A percentile compares a stretch with the other conserved stretches of the same genome.
phyloP scores from a whole-genome alignment of 2,329 filamentous ascomycete genomes.

The Cordyceps tenuipes region DNA sequence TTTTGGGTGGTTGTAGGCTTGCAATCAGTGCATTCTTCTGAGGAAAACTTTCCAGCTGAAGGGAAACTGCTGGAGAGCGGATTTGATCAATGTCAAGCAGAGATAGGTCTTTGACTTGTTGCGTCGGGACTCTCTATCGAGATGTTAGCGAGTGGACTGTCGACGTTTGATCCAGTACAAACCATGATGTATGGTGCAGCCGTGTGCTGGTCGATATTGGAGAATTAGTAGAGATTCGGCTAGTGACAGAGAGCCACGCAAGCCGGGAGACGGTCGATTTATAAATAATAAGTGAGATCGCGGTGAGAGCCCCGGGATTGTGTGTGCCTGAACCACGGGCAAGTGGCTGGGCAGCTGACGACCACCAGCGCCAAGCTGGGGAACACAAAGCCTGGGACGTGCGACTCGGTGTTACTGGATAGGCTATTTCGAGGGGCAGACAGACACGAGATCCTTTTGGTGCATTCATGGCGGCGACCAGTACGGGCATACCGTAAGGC shows the following conservation, averaged over 20 bases:
- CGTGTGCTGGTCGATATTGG: background rate
- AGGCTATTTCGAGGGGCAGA: constrained; percentile 7
- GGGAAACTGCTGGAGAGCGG: background rate
- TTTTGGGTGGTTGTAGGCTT: constrained; percentile 36
- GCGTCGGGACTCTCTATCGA: background rate
- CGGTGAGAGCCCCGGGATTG: background rate
- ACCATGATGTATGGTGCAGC: background rate
- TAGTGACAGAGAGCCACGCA: background rate
- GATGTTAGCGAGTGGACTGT: background rate
- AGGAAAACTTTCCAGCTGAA: background rate
- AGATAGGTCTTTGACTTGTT: background rate
- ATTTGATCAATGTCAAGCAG: background rate
- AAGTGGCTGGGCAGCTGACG: constrained; percentile 11
- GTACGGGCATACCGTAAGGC: constrained; percentile 11
- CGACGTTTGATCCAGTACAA: background rate
- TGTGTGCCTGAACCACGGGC: background rate
- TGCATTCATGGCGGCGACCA: background rate
- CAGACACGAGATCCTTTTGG: constrained; percentile 1
- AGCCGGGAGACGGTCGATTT: background rate
- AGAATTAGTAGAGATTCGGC: background rate
- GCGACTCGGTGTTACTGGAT: background rate
- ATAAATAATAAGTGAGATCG: background rate
- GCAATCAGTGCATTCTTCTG: constrained; percentile 29
- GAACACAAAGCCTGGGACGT: background rate
- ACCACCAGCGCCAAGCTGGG: background rate